A percentile compares a stretch with the other conserved stretches of the same genome.
Evolutionary conservation across 1,284 basidiomycete genomes (phyloP).

Genomic region (Ganoderma lucidum): DNA sequence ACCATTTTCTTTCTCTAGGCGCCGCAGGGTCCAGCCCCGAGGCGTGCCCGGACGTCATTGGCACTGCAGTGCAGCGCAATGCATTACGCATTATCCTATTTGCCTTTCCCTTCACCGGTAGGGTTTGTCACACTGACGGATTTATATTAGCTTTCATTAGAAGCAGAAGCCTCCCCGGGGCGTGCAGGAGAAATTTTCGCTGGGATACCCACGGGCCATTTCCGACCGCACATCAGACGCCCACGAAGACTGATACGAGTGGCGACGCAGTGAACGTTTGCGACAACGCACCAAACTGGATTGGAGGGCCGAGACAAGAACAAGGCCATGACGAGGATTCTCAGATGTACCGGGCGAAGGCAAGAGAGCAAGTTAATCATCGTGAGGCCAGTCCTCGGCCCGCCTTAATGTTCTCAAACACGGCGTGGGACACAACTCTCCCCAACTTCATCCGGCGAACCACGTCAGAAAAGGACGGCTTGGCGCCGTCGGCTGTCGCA

Average conservation of each 20-base stretch:
- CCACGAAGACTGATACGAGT: constrained; percentile 5
- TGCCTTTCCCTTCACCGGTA: constrained; percentile 6
- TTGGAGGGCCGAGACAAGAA: neutral
- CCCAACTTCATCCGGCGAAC: neutral
- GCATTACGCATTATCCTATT: constrained; percentile 8
- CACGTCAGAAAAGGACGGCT: constrained; percentile 10
- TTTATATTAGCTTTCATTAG: constrained; percentile 13
- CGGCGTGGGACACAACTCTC: neutral
- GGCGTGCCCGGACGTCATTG: constrained; percentile 7
- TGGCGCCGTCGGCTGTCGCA: constrained; percentile 21
- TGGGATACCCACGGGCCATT: constrained; percentile 18
- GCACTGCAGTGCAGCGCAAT: constrained; percentile 5
- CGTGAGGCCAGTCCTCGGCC: constrained; percentile 2
- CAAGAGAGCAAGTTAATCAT: neutral
- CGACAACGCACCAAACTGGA: neutral
- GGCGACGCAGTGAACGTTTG: constrained; percentile 7
- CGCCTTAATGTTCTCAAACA: neutral
- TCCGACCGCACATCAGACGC: constrained; percentile 4
- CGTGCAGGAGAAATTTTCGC: constrained; percentile 17
- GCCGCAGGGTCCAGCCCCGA: neutral
- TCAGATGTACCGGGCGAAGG: neutral
- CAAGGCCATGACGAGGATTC: neutral
- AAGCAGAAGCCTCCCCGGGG: constrained; percentile 3
- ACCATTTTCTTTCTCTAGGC: neutral
- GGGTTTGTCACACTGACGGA: neutral